A percentile compares a stretch with the other conserved stretches of the same genome.
Conservation (phyloP, 2,329 filamentous ascomycete species). For the Fusarium liriodendri region DNA sequence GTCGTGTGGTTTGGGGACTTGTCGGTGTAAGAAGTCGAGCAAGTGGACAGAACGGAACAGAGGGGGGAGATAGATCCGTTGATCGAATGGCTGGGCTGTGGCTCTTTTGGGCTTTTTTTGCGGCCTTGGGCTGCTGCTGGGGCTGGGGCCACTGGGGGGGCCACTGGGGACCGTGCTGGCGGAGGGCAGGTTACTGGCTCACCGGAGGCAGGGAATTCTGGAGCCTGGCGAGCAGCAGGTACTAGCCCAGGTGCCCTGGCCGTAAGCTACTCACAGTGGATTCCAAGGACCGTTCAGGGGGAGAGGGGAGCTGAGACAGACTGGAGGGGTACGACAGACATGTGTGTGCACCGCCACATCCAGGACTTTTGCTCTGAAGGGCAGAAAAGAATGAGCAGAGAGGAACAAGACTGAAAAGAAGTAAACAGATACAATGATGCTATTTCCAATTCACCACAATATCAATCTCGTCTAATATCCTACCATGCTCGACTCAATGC, state of each 20-base stretch:
- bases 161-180: conserved; percentile 25
- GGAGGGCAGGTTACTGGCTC: conserved; percentile 28
- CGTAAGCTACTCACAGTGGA: background rate
- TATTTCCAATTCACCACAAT: background rate
- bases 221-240: conserved; percentile 31
- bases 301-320: conserved; percentile 27
- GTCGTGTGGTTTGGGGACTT: conserved; percentile 44
- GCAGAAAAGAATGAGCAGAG: background rate
- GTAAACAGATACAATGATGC: background rate
- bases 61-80: conserved; percentile 38
- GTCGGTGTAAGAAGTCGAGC: conserved; percentile 45
- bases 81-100: background rate
- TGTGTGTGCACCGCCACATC: conserved; percentile 33
- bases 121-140: conserved; percentile 35
- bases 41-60: conserved; percentile 15
- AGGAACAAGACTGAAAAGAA: background rate
- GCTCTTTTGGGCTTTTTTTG: conserved; percentile 33
- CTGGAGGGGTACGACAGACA: conserved; percentile 14
- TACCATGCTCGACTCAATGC: conserved; percentile 7
- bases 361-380: conserved; percentile 13
- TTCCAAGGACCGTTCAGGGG: conserved; percentile 28
- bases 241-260: background rate
- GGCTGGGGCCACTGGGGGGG: conserved; percentile 10
- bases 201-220: conserved; percentile 31
- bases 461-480: background rate